Evolutionary conservation across 78 protist genomes (phyloP), one percentile per base, ranked within the genome.

Genomic region (Pelomyxa schiedti): DNA sequence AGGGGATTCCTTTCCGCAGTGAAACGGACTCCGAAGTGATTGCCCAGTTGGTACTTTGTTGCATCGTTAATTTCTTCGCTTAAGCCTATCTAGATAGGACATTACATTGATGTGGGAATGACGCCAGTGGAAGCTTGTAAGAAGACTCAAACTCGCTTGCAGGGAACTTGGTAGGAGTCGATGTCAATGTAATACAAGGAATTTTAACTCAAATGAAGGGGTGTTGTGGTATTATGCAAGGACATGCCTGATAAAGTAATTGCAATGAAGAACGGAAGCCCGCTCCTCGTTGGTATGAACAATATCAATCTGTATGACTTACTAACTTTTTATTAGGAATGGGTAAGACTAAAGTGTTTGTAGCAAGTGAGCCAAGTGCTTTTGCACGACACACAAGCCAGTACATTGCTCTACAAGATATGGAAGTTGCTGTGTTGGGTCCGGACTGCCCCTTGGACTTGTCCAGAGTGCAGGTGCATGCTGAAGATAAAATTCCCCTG

Each of bases 1-100:
- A 47, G 42, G 88, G 88, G 38, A 42, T 83, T 58, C 53, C 26
- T 29, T 83, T 83, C 41, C 69, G 81, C 68, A 73, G 81, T 30
- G 97, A 96, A 36, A 96, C 99, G 22, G 99, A 96, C 85, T 93
- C 99, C 1, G 99, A 95, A 88, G 90, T 86, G 63, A 79, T 93
- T 58, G 94, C 93, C 69, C 78, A 89, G 84, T 88, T 93, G 36
- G 64, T 79, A 76, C 29, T 64, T 47, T 47, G 58, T 16, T 47
- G 32, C 32, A 16, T 16, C 32, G 32, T 24, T 47, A 16, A 16
- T 16, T 47, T 47, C 16, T 47, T 16, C 58, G 58, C 58, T 47
- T 47, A 24, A 16, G 16, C 32, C 58, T 22, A 0, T 41, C 7
- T 64, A 80, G 79, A 81, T 81, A 75, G 86, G 86, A 28, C 1